phyloP scores from a whole-genome alignment of 306 rosid genomes.

The Lathyrus oleraceus region DNA sequence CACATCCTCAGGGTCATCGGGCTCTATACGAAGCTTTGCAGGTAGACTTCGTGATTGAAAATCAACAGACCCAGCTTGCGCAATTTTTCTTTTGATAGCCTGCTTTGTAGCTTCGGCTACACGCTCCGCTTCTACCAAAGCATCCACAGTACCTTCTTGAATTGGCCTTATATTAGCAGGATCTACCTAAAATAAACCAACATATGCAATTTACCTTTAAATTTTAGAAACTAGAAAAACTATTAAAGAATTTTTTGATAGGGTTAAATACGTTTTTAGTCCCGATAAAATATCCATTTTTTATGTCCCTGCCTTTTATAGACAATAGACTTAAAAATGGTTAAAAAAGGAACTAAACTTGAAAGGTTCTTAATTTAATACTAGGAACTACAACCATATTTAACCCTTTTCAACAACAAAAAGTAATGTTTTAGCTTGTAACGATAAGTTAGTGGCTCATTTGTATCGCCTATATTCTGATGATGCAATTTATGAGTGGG shows the following conservation, averaged over 20 bases:
- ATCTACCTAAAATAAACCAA: constrained; percentile 70
- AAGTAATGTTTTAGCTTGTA: constrained; percentile 21
- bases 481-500: constrained; percentile 11
- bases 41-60: constrained; percentile 80
- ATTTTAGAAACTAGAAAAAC: neutral
- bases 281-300: neutral
- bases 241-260: neutral
- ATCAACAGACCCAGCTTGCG: constrained; percentile 85
- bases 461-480: neutral
- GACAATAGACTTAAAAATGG: neutral
- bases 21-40: constrained; percentile 88
- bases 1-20: constrained; percentile 97
- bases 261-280: neutral
- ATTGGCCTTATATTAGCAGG: constrained; percentile 85
- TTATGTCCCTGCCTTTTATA: too few relatives aligned
- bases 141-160: constrained; percentile 72
- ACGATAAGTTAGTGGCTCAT: neutral
- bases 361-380: neutral
- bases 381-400: neutral
- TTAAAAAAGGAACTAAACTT: neutral
- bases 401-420: neutral
- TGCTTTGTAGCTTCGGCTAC: constrained; percentile 97
- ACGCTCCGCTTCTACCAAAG: constrained; percentile 88
- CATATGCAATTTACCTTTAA: constrained; percentile 20
- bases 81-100: constrained; percentile 91